Evolutionary conservation across 73 alveolate species (phyloP).

Genomic region (Paramecium sexaurelia): DNA sequence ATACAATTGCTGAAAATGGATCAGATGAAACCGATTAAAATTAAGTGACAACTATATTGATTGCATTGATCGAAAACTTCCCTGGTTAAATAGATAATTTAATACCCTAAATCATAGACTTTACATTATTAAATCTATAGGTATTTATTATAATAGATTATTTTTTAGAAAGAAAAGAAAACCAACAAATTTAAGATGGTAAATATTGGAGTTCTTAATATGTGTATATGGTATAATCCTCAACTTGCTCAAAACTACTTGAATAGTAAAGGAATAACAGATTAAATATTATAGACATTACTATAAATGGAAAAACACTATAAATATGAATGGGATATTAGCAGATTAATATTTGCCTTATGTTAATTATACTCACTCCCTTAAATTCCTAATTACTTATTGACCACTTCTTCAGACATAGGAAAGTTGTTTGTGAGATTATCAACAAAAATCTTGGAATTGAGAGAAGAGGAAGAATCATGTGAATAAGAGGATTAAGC

Average conservation of each 20-base stretch:
- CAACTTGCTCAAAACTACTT: constrained; percentile 51
- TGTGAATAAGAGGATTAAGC: constrained; percentile 73
- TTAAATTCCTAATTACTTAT: constrained; percentile 57
- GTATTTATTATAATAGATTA: background rate
- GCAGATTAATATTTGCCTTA: constrained; percentile 74
- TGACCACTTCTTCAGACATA: constrained; percentile 57
- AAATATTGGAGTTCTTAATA: constrained; percentile 71
- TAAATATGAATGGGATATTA: constrained; percentile 72
- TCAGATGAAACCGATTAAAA: constrained; percentile 69
- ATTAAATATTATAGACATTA: constrained; percentile 53
- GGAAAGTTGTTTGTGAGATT: constrained; percentile 65
- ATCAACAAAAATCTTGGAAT: constrained; percentile 66
- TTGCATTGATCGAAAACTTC: constrained; percentile 73
- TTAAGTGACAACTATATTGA: constrained; percentile 67
- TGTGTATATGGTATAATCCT: constrained; percentile 81
- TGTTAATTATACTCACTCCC: constrained; percentile 66
- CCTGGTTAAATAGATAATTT: constrained; percentile 69
- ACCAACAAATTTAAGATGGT: constrained; percentile 67
- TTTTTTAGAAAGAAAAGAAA: constrained; percentile 17
- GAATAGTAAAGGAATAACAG: constrained; percentile 54
- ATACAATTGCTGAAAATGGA: constrained; percentile 54
- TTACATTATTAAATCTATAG: constrained; percentile 57
- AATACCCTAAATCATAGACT: constrained; percentile 64
- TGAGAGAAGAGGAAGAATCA: constrained; percentile 65
- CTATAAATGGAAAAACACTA: constrained; percentile 59